Percentiles rank a stretch among this genome's conserved stretches.
Evolutionary conservation across 202 grass and related monocot genomes (phyloP).

Genomic region (Bolboschoenoplectus hybrid): DNA sequence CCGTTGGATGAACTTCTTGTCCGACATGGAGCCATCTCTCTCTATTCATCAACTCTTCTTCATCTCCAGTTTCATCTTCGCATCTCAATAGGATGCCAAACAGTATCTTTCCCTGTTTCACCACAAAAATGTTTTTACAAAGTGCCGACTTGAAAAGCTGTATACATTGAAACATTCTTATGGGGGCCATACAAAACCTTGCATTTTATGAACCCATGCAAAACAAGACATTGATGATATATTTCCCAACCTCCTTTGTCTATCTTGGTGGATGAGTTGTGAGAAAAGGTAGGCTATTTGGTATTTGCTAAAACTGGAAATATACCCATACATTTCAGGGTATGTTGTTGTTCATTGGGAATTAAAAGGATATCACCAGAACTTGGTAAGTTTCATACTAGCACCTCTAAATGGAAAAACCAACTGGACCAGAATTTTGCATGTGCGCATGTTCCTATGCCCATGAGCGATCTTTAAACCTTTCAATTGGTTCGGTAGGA

Average conservation of each 20-base stretch:
- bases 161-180: not conserved
- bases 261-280: not conserved
- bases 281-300: not conserved
- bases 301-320: not conserved
- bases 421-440: not conserved
- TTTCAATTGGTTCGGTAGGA: not conserved
- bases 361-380: not conserved
- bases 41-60: constrained; percentile 37
- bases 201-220: not conserved
- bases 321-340: not conserved
- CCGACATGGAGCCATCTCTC: constrained; percentile 80
- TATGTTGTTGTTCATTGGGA: not conserved
- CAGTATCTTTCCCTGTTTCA: constrained; percentile 78
- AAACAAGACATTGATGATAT: not conserved
- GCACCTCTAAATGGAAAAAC: not conserved
- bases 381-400: not conserved
- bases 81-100: constrained; percentile 81
- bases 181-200: not conserved
- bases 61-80: constrained; percentile 48
- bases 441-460: not conserved
- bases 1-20: constrained; percentile 58
- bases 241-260: not conserved
- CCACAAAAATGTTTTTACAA: constrained; percentile 11
- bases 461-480: constrained; percentile 1
- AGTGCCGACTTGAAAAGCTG: not conserved